Base-by-base conservation (phyloP, 179 eudicot genomes). In the Camellia oleifera region DNA sequence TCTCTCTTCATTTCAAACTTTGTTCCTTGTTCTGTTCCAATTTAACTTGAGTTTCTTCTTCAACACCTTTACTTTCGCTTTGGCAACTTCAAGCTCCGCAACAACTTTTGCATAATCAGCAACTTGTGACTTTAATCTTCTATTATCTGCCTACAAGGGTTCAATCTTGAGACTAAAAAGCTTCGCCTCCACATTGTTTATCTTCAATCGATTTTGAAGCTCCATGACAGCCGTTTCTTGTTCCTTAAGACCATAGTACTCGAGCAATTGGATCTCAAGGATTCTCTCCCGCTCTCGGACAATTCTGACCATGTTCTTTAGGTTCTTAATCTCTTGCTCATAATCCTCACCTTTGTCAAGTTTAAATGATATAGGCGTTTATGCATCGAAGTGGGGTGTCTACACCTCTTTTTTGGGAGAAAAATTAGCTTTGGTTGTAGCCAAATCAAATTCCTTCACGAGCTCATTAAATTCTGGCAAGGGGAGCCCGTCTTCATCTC, bases 241-340 rank as follows among this genome's bases (percentile, higher is more conserved):
- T 88, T 94, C 98, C 81, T 90, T 88, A 23, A 94, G 89, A 20
- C 97, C 97, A 26, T 0, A 26, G 1, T 26, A 26, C 32, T 26
- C 32, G 1, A 26, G 32, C 32, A 26, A 26, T 26, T 94, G 93
- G 8, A 83, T 74, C 87, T 94, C 97, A 46, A 93, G 90, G 32
- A 74, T 77, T 77, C 87, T 87, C 81, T 91, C 97, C 71, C 93
- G 86, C 82, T 94, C 93, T 74, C 85, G 85, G 9, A 94, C 94
- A 75, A 82, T 83, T 69, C 78, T 78, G 66, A 93, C 87, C 83
- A 80, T 85, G 58, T 84, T 79, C 74, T 87, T 86, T 62, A 94
- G 85, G 75, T 50, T 86, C 12, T 54, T 82, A 44, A 92, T 90
- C 83, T 93, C 97, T 68, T 85, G 80, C 76, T 89, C 88, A 40